Conservation (phyloP, 371 early-diverging fungal species). For the Nematocida sp. region DNA sequence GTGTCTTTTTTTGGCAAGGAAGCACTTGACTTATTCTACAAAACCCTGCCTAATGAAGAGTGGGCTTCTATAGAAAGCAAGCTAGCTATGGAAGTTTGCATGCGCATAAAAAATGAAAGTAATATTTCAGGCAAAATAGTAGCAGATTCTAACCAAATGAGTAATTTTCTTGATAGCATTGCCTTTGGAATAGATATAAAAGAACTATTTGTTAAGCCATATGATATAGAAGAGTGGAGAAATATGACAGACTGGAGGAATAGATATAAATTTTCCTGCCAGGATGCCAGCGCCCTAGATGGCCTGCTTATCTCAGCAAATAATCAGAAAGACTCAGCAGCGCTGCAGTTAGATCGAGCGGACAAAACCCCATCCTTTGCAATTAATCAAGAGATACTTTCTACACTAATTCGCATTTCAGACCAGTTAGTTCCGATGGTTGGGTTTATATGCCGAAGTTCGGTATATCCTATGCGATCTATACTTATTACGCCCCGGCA, state of each 20-base stretch:
- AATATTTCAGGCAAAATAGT: background rate
- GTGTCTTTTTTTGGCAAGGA: conserved; percentile 89
- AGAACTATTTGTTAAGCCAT: background rate
- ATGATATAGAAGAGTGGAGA: background rate
- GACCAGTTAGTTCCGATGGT: background rate
- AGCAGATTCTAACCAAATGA: background rate
- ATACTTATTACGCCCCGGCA: conserved; percentile 3
- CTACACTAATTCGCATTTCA: background rate
- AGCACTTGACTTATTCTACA: conserved; percentile 84
- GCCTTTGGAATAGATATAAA: background rate
- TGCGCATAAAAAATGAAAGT: background rate
- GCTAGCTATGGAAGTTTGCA: conserved; percentile 67
- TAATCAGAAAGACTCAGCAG: too few species aligned
- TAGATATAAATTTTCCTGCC: background rate
- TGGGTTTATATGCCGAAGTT: background rate
- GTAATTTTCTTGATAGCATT: background rate
- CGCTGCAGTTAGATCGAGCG: too few species aligned
- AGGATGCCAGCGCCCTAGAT: too few species aligned
- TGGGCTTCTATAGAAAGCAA: conserved; percentile 92
- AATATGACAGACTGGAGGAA: conserved; percentile 10
- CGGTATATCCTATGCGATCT: background rate
- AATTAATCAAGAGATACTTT: background rate
- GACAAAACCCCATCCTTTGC: background rate
- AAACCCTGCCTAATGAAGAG: conserved; percentile 84
- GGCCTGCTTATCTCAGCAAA: too few species aligned